Conservation (phyloP, 2,329 filamentous ascomycete species). For the Sporothrix protearum region DNA sequence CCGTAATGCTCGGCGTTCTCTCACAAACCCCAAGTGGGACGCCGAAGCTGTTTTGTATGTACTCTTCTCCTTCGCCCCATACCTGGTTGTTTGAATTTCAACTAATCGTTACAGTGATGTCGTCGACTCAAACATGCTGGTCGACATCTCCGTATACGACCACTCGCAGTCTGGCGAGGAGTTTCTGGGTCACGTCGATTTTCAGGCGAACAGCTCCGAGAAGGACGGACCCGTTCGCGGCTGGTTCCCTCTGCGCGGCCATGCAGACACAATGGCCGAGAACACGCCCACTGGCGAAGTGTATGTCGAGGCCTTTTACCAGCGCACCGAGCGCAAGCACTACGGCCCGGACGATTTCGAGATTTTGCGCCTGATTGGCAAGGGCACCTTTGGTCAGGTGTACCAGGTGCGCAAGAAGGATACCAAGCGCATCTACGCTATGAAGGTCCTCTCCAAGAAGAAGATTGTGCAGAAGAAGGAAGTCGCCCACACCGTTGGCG, state of each 20-base stretch:
- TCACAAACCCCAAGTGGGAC: constrained; percentile 91
- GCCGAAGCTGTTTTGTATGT: constrained; percentile 92
- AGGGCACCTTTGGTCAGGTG: constrained; percentile 96
- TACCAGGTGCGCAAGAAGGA: constrained; percentile 98
- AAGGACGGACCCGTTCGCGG: constrained; percentile 70
- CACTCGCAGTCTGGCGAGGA: constrained; percentile 69
- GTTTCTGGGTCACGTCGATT: constrained; percentile 85
- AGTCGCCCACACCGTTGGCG: constrained; percentile 92
- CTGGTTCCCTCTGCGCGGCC: constrained; percentile 79
- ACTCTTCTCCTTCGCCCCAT: neutral
- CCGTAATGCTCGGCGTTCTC: constrained; percentile 53
- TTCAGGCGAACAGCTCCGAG: constrained; percentile 63
- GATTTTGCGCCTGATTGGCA: constrained; percentile 92
- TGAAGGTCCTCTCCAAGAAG: constrained; percentile 99
- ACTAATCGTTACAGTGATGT: constrained; percentile 66
- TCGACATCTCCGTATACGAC: constrained; percentile 94
- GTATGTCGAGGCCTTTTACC: constrained; percentile 79
- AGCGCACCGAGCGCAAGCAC: constrained; percentile 82
- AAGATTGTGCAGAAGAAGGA: constrained; percentile 99
- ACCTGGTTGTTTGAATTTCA: neutral
- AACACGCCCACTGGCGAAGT: constrained; percentile 82
- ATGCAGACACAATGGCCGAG: constrained; percentile 66
- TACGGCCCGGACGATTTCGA: constrained; percentile 95
- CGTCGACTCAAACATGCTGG: constrained; percentile 81
- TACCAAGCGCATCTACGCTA: constrained; percentile 91